Percentiles rank a stretch among this genome's conserved stretches.
Conservation (phyloP, 176 grass and related monocot species). For the Secale cereale region DNA sequence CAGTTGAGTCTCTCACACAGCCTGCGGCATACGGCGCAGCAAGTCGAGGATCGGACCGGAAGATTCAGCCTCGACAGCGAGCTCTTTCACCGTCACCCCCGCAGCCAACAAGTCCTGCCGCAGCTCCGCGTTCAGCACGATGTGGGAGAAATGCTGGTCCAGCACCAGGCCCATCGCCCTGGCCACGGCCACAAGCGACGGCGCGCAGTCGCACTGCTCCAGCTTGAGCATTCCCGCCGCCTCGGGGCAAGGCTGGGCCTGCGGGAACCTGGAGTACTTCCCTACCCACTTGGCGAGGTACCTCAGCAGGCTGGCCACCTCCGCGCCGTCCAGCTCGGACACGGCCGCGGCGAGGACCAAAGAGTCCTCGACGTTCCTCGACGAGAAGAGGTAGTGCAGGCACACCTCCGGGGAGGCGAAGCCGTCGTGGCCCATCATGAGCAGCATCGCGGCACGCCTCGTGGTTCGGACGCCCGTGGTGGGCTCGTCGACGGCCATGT, state of each 20-base stretch:
- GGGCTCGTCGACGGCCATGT: slow-evolving; percentile 23
- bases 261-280: slow-evolving; percentile 53
- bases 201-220: slow-evolving; percentile 6
- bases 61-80: slow-evolving; percentile 44
- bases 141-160: slow-evolving; percentile 78
- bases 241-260: slow-evolving; percentile 26
- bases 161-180: slow-evolving; percentile 56
- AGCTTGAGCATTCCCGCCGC: slow-evolving; percentile 20
- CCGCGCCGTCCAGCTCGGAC: slow-evolving; percentile 56
- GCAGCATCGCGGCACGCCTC: slow-evolving; percentile 49
- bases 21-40: slow-evolving; percentile 39
- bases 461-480: not conserved
- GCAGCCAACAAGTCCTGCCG: slow-evolving; percentile 42
- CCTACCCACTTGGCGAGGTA: slow-evolving; percentile 79
- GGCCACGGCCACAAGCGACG: slow-evolving; percentile 39
- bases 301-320: slow-evolving; percentile 53
- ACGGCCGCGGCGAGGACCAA: slow-evolving; percentile 54
- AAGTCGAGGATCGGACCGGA: slow-evolving; percentile 48
- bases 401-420: slow-evolving; percentile 57
- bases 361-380: slow-evolving; percentile 30
- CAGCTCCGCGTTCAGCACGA: slow-evolving; percentile 64
- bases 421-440: slow-evolving; percentile 73
- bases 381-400: slow-evolving; percentile 75
- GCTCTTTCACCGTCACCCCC: slow-evolving; percentile 28
- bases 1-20: slow-evolving; percentile 14